Conservation (phyloP, 169 alveolate genomes). For the Sarcocystis neurona region DNA sequence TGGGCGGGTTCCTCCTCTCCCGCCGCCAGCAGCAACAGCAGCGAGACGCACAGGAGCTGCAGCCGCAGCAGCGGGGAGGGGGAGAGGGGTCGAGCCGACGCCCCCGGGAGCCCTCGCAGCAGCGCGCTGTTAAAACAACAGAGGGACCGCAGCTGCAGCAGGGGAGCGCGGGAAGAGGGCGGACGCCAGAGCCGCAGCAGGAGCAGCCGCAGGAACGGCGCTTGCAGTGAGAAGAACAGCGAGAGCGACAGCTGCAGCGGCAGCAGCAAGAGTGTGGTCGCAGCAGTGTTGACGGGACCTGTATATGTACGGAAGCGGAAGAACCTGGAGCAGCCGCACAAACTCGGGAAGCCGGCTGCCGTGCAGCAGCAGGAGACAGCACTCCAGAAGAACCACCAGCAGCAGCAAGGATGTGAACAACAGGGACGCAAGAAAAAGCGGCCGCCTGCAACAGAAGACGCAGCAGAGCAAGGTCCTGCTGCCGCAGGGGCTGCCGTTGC, state of each 20-base stretch:
- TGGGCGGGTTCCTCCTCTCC: too few species aligned
- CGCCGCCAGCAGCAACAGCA: too few species aligned
- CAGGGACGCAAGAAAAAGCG: not conserved
- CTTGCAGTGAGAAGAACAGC: not conserved
- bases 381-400: too few species aligned
- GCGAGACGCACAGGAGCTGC: too few species aligned
- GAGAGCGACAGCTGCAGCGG: not conserved
- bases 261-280: not conserved
- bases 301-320: too few species aligned
- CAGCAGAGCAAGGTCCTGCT: not conserved
- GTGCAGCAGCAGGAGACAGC: too few species aligned
- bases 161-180: conserved; percentile 5
- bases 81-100: too few species aligned
- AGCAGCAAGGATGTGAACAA: too few species aligned
- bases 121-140: not conserved
- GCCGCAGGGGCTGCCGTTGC: not conserved
- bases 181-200: not conserved
- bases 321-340: too few species aligned
- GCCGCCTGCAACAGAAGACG: not conserved
- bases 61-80: too few species aligned
- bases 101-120: not conserved
- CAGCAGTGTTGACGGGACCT: not conserved
- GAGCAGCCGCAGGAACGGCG: conserved; percentile 22
- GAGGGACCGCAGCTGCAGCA: not conserved
- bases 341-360: too few species aligned